Percentiles rank a stretch among this genome's conserved stretches.
Evolutionary conservation across 176 grass and related monocot species (phyloP).

Genomic region (Eremochloa ophiuroides): DNA sequence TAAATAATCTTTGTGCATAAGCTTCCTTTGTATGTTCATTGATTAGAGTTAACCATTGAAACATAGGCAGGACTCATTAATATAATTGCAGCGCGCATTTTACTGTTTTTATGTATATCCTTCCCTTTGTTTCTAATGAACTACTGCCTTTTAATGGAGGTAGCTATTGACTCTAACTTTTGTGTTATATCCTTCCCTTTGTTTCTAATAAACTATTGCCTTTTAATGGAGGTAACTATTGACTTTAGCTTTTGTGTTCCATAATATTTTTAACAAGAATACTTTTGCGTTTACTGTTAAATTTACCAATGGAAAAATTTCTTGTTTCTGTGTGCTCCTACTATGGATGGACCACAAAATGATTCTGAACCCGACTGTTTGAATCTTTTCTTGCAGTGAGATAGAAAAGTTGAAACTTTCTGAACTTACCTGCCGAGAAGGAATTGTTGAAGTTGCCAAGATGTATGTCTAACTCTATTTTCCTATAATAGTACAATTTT

Average conservation of each 20-base stretch:
- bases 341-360: neutral
- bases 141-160: neutral
- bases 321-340: neutral
- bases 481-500: neutral
- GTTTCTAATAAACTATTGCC: neutral
- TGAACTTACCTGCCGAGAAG: conserved; percentile 81
- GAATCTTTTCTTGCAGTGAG: conserved; percentile 50
- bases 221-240: neutral
- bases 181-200: neutral
- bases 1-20: neutral
- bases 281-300: neutral
- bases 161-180: neutral
- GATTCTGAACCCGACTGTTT: neutral
- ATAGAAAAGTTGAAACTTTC: conserved; percentile 95
- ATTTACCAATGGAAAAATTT: neutral
- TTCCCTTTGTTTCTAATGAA: neutral
- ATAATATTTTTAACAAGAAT: neutral
- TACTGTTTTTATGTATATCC: neutral
- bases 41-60: neutral
- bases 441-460: conserved; percentile 85
- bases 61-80: neutral
- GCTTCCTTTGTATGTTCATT: neutral
- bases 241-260: neutral
- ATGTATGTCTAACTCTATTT: conserved; percentile 46
- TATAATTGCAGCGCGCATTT: neutral